Evolutionary conservation across 352 stramenopile species (phyloP).

Genomic region (Pythium pectinolyticum): DNA sequence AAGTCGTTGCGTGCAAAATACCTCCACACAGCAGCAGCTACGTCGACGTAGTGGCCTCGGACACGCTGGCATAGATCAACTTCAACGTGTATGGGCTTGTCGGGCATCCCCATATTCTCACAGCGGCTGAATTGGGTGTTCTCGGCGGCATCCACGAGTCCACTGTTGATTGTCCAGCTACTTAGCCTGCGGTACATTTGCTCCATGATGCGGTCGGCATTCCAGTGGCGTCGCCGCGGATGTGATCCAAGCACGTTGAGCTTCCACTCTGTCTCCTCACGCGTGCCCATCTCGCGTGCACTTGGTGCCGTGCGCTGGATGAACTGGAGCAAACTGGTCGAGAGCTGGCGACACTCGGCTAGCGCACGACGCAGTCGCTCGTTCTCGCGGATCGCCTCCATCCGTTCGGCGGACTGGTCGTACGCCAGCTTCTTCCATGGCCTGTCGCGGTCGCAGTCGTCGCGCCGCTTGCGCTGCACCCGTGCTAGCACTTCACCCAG

Average conservation of each 20-base stretch:
- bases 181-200: conserved; percentile 5
- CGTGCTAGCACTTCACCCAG: neutral
- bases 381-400: conserved; percentile 17
- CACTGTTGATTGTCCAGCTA: conserved; percentile 17
- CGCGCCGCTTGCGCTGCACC: conserved; percentile 8
- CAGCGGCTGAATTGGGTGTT: conserved; percentile 5
- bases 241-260: conserved; percentile 14
- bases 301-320: neutral
- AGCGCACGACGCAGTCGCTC: conserved; percentile 13
- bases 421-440: conserved; percentile 19
- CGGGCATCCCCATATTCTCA: neutral
- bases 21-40: conserved; percentile 19
- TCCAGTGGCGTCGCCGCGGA: conserved; percentile 9
- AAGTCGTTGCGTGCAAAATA: conserved; percentile 3
- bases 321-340: conserved; percentile 7
- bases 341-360: conserved; percentile 12
- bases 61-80: conserved; percentile 11
- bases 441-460: conserved; percentile 27
- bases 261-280: conserved; percentile 26
- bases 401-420: conserved; percentile 2
- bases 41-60: conserved; percentile 18
- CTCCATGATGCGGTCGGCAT: conserved; percentile 25
- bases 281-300: neutral
- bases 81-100: conserved; percentile 12
- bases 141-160: conserved; percentile 3